Conservation (phyloP, 1,139 yeast species). For the Suhomyces ambrosiae region DNA sequence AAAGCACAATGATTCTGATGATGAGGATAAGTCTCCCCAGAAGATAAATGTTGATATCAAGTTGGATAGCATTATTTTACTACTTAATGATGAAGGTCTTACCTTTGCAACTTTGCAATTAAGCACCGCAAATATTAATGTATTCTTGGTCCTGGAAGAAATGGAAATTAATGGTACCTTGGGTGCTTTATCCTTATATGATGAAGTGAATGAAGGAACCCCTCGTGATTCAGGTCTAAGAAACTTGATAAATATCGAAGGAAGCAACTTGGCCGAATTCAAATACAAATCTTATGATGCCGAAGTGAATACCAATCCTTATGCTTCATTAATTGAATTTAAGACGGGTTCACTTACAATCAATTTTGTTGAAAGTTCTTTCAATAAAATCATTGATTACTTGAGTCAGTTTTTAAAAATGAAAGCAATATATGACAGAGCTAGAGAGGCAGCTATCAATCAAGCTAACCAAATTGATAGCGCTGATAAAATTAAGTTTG, state of each 20-base stretch:
- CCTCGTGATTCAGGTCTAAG: slow-evolving; percentile 61
- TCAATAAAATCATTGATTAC: slow-evolving; percentile 66
- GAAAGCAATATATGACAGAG: slow-evolving; percentile 85
- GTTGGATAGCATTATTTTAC: slow-evolving; percentile 72
- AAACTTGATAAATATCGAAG: slow-evolving; percentile 76
- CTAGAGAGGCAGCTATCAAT: slow-evolving; percentile 78
- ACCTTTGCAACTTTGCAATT: slow-evolving; percentile 78
- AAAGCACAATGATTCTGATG: slow-evolving; percentile 61
- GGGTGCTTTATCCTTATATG: slow-evolving; percentile 80
- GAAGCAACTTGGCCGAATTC: slow-evolving; percentile 79
- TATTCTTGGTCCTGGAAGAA: slow-evolving; percentile 72
- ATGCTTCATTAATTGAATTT: slow-evolving; percentile 62
- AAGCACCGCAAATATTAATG: slow-evolving; percentile 69
- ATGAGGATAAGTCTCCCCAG: slow-evolving; percentile 63
- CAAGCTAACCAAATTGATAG: slow-evolving; percentile 68
- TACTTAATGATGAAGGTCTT: slow-evolving; percentile 81
- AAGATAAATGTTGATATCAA: slow-evolving; percentile 69
- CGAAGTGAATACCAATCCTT: slow-evolving; percentile 49
- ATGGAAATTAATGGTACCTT: slow-evolving; percentile 74
- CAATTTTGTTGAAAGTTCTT: slow-evolving; percentile 80
- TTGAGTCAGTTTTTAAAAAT: slow-evolving; percentile 76
- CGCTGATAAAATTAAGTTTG: slow-evolving; percentile 67
- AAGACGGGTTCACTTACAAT: slow-evolving; percentile 74
- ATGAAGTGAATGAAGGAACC: slow-evolving; percentile 70
- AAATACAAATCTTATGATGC: slow-evolving; percentile 79